Percentiles rank a stretch among this genome's conserved stretches.
Evolutionary conservation across 768 basidiomycete species (phyloP).

Genomic region (Boletus vinaceobasis): DNA sequence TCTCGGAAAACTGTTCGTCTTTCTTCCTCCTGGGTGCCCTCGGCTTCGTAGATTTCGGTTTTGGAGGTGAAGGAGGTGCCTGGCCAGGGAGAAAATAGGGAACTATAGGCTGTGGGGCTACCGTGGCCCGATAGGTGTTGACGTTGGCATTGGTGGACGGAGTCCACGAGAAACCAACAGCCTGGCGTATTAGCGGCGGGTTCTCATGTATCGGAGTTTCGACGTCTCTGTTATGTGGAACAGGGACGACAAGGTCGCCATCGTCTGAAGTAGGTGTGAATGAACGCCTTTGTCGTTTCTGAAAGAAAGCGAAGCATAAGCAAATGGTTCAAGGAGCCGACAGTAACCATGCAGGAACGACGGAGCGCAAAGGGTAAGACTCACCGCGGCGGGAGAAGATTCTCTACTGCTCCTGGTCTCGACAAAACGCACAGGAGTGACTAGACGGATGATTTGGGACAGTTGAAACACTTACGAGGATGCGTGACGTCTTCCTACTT

Average conservation of each 20-base stretch:
- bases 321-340: background rate
- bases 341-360: background rate
- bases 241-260: conserved; percentile 38
- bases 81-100: conserved; percentile 57
- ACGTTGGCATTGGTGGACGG: conserved; percentile 27
- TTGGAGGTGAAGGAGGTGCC: conserved; percentile 21
- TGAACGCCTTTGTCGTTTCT: conserved; percentile 45
- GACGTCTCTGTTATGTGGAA: conserved; percentile 34
- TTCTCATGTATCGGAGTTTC: conserved; percentile 46
- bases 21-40: conserved; percentile 31
- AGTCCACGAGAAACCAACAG: conserved; percentile 50
- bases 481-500: conserved; percentile 33
- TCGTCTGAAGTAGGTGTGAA: conserved; percentile 56
- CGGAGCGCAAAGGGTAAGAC: conserved; percentile 14
- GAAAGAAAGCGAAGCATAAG: conserved; percentile 3
- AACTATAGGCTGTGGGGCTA: conserved; percentile 19
- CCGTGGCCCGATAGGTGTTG: conserved; percentile 29
- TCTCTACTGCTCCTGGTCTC: conserved; percentile 53
- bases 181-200: conserved; percentile 54
- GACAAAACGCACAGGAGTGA: conserved; percentile 6
- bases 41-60: conserved; percentile 26
- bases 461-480: conserved; percentile 34
- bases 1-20: conserved; percentile 40
- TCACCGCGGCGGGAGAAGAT: conserved; percentile 48
- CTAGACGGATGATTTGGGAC: background rate